Conservation (phyloP, 805 yeast genomes). For the Metschnikowia borealis region DNA sequence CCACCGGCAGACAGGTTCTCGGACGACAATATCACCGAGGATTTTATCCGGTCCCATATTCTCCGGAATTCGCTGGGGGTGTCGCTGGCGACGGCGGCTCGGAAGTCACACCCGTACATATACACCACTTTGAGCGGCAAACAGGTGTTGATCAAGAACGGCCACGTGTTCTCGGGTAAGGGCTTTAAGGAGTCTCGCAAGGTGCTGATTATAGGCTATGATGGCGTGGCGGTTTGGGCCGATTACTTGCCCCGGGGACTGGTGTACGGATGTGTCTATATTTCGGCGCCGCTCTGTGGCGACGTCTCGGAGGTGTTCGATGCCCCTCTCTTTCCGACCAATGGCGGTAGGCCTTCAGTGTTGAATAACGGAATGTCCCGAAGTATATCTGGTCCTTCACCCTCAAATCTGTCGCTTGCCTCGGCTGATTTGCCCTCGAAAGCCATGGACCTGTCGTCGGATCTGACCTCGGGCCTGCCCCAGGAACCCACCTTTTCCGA, state of each 20-base stretch:
- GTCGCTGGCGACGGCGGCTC: slow-evolving; percentile 18
- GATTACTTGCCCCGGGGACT: slow-evolving; percentile 45
- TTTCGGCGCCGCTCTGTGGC: slow-evolving; percentile 2
- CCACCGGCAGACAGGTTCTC: slow-evolving; percentile 50
- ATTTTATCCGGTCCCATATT: slow-evolving; percentile 62
- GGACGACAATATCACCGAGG: slow-evolving; percentile 52
- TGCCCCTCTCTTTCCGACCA: background rate
- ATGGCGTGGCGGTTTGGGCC: slow-evolving; percentile 51
- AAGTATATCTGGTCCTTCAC: too few species aligned
- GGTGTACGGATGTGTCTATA: background rate
- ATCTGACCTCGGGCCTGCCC: background rate
- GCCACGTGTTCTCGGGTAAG: slow-evolving; percentile 49
- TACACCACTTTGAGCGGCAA: slow-evolving; percentile 54
- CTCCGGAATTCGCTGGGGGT: slow-evolving; percentile 31
- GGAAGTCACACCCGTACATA: slow-evolving; percentile 38
- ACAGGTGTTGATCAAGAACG: slow-evolving; percentile 54
- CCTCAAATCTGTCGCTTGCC: too few species aligned
- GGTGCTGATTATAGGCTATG: slow-evolving; percentile 42
- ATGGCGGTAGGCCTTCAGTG: background rate
- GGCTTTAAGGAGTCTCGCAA: slow-evolving; percentile 51
- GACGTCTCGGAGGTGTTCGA: background rate
- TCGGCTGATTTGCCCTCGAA: too few species aligned
- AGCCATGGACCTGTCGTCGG: too few species aligned
- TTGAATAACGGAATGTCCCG: background rate
- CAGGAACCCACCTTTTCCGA: slow-evolving; percentile 30